Evolutionary conservation across 2,329 filamentous ascomycete species (phyloP), one percentile per base, ranked within the genome.

Genomic region (Fusarium robinianum): DNA sequence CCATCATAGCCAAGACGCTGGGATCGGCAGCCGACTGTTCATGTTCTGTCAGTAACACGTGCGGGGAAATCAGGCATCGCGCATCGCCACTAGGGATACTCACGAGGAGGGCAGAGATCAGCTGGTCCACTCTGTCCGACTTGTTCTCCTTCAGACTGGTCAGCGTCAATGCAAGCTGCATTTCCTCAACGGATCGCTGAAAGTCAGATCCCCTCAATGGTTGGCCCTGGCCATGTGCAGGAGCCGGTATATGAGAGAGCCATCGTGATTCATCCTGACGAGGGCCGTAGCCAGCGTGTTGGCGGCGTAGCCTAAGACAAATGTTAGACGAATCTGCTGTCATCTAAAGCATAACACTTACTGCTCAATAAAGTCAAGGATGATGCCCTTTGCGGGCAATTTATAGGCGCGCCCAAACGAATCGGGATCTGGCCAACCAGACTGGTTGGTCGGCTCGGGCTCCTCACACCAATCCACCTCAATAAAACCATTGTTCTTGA

Each of bases 301-400:
- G 62, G n/a, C 60, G 67, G 16, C 66, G 67, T 30, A 72, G 45
- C 43, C 69, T 72, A 30, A 31, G 5, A n/a, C n/a, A n/a, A n/a
- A n/a, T n/a, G n/a, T n/a, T n/a, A n/a, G n/a, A n/a, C n/a, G n/a
- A n/a, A n/a, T n/a, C n/a, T n/a, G n/a, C n/a, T n/a, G 8, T 29
- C n/a, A 2, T n/a, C 4, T 14, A 14, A 18, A 11, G 16, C 19
- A 12, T 17, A 3, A 10, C 16, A 72, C 78, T 67, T 66, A 83
- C 79, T 76, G 74, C 46, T 79, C 72, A 34, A 95, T 81, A 65
- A 96, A 90, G 62, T 90, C 84, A 9, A 84, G 73, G 59, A 86
- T 78, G 55, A 90, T 75, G 23, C 83, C 83, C 58, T 75, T 75
- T 49, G 82, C 82, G 1, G 80, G 77, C 40, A 90, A 68, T 47